These are phyloP conservation scores for Aspergillus bridgeri DNA, from an alignment of 495 filamentous ascomycete genomes.

Conservation along the genomic window DNA sequence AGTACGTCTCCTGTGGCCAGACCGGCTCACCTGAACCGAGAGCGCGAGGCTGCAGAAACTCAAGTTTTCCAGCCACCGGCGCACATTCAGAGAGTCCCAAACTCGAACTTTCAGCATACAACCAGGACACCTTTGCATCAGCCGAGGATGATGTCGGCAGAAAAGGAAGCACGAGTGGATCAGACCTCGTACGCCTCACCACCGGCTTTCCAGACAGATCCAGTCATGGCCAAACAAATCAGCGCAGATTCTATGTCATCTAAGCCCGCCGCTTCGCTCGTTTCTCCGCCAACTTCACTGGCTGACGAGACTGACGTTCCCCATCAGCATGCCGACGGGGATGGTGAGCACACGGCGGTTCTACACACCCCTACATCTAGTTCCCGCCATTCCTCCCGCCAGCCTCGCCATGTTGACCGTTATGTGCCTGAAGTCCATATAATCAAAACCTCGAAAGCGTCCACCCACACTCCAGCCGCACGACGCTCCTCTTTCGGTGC, in stretches of 20 bases:
- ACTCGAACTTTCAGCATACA: constrained; percentile 2
- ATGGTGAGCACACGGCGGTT: constrained; percentile 31
- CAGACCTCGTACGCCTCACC: constrained; percentile 40
- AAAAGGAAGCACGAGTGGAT: constrained; percentile 18
- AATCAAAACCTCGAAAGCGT: constrained; percentile 29
- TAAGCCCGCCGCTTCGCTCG: constrained; percentile 41
- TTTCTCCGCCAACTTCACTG: constrained; percentile 52
- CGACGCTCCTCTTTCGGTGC: constrained; percentile 23
- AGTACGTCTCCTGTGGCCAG: constrained; percentile 33
- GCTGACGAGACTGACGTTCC: constrained; percentile 44
- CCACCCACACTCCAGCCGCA: constrained; percentile 19
- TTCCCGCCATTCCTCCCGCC: constrained; percentile 50
- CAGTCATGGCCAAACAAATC: constrained; percentile 31
- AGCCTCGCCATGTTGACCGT: constrained; percentile 44
- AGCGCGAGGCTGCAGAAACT: constrained; percentile 11
- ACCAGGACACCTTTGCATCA: constrained; percentile 16
- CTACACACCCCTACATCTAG: constrained; percentile 46
- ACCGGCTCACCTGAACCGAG: constrained; percentile 20
- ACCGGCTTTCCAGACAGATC: constrained; percentile 34
- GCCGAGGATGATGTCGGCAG: constrained; percentile 11
- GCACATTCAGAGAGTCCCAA: constrained; percentile 14
- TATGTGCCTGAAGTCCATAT: constrained; percentile 39
- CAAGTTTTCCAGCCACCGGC: constrained; percentile 12
- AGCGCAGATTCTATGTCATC: constrained; percentile 29
- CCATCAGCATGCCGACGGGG: constrained; percentile 34